Percentiles rank a stretch among this genome's conserved stretches.
These are phyloP conservation scores for Metschnikowia colocasiae DNA, from an alignment of 805 yeast genomes.

Conservation along the genomic window DNA sequence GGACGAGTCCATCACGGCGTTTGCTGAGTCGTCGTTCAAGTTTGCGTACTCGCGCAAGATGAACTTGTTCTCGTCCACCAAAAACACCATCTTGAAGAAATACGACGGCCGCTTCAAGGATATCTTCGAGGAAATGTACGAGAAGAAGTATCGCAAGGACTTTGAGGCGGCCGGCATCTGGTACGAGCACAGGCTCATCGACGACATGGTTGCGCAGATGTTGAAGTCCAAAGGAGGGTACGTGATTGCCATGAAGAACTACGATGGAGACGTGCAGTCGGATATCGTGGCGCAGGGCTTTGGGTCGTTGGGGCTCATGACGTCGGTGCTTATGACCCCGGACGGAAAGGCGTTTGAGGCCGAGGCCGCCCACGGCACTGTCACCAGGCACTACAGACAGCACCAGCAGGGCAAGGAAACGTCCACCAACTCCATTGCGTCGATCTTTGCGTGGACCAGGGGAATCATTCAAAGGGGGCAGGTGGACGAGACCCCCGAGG, in stretches of 20 bases:
- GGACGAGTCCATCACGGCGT: conserved; percentile 69
- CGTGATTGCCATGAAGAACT: conserved; percentile 76
- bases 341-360: conserved; percentile 84
- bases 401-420: conserved; percentile 80
- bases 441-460: conserved; percentile 84
- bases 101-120: conserved; percentile 83
- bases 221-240: conserved; percentile 80
- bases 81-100: conserved; percentile 76
- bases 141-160: conserved; percentile 48
- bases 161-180: conserved; percentile 61
- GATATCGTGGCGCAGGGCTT: conserved; percentile 87
- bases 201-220: conserved; percentile 90
- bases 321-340: conserved; percentile 77
- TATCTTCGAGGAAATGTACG: conserved; percentile 67
- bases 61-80: conserved; percentile 68
- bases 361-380: conserved; percentile 88
- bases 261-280: conserved; percentile 83
- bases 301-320: conserved; percentile 81
- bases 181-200: conserved; percentile 80
- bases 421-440: conserved; percentile 80
- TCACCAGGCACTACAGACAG: conserved; percentile 81
- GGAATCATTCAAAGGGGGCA: conserved; percentile 80
- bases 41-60: conserved; percentile 62
- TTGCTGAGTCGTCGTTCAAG: conserved; percentile 77
- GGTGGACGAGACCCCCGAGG: conserved; percentile 68